Evolutionary conservation across 768 basidiomycete species (phyloP).

Genomic region (Rhodotorula babjevae): DNA sequence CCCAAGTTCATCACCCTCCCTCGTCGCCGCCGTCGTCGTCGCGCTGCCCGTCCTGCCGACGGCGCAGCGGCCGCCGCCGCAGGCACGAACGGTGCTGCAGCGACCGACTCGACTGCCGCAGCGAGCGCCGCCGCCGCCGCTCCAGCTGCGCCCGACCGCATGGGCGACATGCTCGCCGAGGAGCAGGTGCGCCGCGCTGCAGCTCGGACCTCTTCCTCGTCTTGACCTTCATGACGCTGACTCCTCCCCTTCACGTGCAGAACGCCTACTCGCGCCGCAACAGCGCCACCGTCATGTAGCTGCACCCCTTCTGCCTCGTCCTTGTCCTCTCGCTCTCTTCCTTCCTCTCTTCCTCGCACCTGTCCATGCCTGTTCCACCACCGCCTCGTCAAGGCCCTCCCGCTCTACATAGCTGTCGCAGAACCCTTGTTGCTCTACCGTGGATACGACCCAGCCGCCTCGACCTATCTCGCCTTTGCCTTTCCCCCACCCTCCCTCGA

Average conservation of each 20-base stretch:
- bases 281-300: constrained; percentile 11
- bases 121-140: background rate
- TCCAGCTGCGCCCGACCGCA: background rate
- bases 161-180: constrained; percentile 40
- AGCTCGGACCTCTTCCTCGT: background rate
- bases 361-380: too few species aligned
- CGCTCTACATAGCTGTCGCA: too few species aligned
- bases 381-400: too few species aligned
- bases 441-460: too few species aligned
- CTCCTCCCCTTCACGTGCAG: background rate
- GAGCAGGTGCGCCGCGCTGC: constrained; percentile 25
- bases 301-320: too few species aligned
- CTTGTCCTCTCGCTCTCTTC: too few species aligned
- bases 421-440: too few species aligned
- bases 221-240: background rate
- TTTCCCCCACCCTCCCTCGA: too few species aligned
- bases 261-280: constrained; percentile 2
- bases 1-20: constrained; percentile 44
- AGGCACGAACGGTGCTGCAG: background rate
- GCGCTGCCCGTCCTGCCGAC: constrained; percentile 1
- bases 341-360: too few species aligned
- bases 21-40: constrained; percentile 34
- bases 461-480: too few species aligned
- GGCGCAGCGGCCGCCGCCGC: constrained; percentile 1
- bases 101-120: background rate